Evolutionary conservation across 2,329 filamentous ascomycete genomes (phyloP).

Genomic region (Epicoccum nigrum): DNA sequence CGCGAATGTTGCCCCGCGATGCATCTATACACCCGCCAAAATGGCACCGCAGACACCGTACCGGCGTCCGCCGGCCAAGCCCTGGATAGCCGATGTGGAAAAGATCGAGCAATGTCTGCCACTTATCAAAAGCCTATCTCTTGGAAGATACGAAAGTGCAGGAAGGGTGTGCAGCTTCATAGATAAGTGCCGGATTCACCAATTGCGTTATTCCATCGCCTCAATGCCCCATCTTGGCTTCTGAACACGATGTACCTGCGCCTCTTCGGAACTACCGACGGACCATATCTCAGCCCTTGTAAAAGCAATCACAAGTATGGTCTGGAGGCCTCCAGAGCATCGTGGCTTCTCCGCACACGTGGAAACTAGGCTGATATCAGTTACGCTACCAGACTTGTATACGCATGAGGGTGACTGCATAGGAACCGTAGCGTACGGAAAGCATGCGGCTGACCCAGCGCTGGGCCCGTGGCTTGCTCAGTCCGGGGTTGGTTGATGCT

Average conservation of each 20-base stretch:
- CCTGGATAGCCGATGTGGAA: constrained; percentile 26
- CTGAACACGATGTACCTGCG: neutral
- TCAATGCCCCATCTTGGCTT: neutral
- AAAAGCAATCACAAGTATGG: neutral
- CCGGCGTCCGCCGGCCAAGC: constrained; percentile 18
- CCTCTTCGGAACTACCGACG: neutral
- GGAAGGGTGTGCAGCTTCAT: no score
- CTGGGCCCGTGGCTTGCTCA: neutral
- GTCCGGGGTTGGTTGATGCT: neutral
- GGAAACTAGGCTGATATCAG: constrained; percentile 3
- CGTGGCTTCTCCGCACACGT: constrained; percentile 7
- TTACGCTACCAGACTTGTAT: constrained; percentile 3
- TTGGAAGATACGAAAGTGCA: constrained; percentile 11
- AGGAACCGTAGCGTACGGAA: constrained; percentile 11
- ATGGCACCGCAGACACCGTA: constrained; percentile 27
- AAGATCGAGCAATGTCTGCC: constrained; percentile 26
- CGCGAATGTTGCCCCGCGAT: constrained; percentile 61
- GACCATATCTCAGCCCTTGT: constrained; percentile 1
- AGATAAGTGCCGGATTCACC: neutral
- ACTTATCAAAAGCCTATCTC: constrained; percentile 11
- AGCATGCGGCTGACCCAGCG: neutral
- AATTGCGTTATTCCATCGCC: neutral
- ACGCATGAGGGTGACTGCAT: neutral
- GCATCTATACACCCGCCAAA: constrained; percentile 44
- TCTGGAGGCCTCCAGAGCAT: neutral